Evolutionary conservation across 495 filamentous ascomycete genomes (phyloP).

Genomic region (Oidiodendron maius): DNA sequence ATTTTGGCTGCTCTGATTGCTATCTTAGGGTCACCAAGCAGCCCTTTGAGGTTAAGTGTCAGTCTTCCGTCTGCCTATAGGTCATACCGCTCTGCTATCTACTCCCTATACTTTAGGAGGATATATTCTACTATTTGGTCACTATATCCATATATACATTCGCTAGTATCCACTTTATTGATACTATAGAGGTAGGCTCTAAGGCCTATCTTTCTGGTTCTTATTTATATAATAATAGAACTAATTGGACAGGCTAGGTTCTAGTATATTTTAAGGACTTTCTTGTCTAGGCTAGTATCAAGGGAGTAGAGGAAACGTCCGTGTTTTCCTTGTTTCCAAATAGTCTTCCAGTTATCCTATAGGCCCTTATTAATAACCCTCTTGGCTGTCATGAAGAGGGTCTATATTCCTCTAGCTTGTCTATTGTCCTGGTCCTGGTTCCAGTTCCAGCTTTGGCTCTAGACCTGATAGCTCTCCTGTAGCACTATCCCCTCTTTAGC

Average conservation of each 20-base stretch:
- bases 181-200: conserved; percentile 28
- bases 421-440: too few species aligned
- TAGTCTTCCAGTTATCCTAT: conserved; percentile 10
- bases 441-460: too few species aligned
- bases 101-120: conserved; percentile 22
- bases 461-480: too few species aligned
- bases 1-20: too few species aligned
- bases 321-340: conserved; percentile 12
- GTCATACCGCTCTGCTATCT: conserved; percentile 21
- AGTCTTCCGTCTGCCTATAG: conserved; percentile 14
- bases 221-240: conserved; percentile 26
- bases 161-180: conserved; percentile 22
- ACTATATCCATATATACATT: too few species aligned
- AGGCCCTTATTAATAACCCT: too few species aligned
- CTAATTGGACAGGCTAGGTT: conserved; percentile 22
- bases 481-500: too few species aligned
- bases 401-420: too few species aligned
- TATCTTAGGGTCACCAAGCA: conserved; percentile 25
- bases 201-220: too few species aligned
- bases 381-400: too few species aligned
- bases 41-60: conserved; percentile 25
- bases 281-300: conserved; percentile 6
- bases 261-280: conserved; percentile 10
- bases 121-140: too few species aligned
- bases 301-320: conserved; percentile 12